Evolutionary conservation across 805 yeast species (phyloP), one percentile per base, ranked within the genome.

Genomic region (Sugiyamaella boreocaroliniensis): DNA sequence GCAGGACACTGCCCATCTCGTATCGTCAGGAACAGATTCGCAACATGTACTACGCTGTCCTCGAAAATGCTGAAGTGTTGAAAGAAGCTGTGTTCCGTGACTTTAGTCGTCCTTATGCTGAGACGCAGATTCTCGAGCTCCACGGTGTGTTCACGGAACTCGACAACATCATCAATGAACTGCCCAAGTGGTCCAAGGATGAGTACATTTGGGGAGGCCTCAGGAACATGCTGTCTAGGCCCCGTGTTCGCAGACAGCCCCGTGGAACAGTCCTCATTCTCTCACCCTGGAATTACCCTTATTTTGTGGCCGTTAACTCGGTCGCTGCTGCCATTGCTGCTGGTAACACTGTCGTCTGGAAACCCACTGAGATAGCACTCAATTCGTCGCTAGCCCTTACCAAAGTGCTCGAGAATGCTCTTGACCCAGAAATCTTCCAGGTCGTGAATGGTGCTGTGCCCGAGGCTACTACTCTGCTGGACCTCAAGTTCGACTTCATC

Each of bases 201-300:
- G 75, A 75, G 52, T 18, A 40, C n/a, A 49, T 55, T 14, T 51
- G 51, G 49, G 43, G 55, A 29, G 55, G 51, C 26, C 29, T 60
- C 34, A 54, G 43, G 47, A 54, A 45, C 45, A 60, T 64, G 43
- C 52, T 60, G 18, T 50, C 65, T 14, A 22, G 52, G 15, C 66
- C 67, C 10, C 64, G 63, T 40, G 47, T 67, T 43, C 54, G 60
- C 48, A 63, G 59, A 53, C 63, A 62, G 43, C 76, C 76, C 12
- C 60, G 61, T 46, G 98, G 97, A 4, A 76, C 78, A 1, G 85
- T 85, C 2, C 75, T 89, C 54, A 74, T 92, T 48, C 80, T 90
- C 47, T 72, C 85, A 2, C 92, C 96, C 0, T 88, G 85, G 77
- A 88, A 88, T 69, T 89, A 82, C 65, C 96, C 98, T 1, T 66